phyloP scores from a whole-genome alignment of 2,329 filamentous ascomycete genomes.

The Penicillium sp. region DNA sequence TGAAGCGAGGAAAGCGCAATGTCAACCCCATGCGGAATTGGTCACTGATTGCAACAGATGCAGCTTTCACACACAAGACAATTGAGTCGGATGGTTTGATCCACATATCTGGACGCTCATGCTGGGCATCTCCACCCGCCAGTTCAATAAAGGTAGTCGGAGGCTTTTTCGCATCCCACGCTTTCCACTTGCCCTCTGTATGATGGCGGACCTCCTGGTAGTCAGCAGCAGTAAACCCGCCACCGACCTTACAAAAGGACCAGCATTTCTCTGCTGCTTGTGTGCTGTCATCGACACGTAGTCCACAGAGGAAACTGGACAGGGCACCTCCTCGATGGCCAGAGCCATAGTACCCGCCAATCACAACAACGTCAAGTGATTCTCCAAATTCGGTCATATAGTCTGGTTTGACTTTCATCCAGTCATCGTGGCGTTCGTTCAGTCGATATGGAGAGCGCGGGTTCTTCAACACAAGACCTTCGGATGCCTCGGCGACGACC shows the following conservation, averaged over 20 bases:
- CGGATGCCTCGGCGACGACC: constrained; percentile 81
- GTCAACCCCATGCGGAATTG: constrained; percentile 76
- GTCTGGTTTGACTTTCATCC: constrained; percentile 98
- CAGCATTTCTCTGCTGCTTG: constrained; percentile 65
- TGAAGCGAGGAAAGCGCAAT: constrained; percentile 87
- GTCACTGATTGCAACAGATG: constrained; percentile 70
- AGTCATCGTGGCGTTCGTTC: constrained; percentile 89
- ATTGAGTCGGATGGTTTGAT: constrained; percentile 86
- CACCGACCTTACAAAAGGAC: constrained; percentile 98
- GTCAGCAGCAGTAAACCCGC: constrained; percentile 80
- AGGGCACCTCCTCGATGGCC: constrained; percentile 78
- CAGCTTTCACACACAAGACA: constrained; percentile 84
- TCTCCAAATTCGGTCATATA: constrained; percentile 98
- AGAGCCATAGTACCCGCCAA: constrained; percentile 90
- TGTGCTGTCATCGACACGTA: constrained; percentile 69
- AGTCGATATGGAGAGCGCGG: constrained; percentile 81
- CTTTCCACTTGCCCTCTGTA: constrained; percentile 87
- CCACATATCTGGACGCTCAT: constrained; percentile 85
- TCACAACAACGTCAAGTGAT: constrained; percentile 80
- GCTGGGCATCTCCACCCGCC: constrained; percentile 70
- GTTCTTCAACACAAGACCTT: constrained; percentile 92
- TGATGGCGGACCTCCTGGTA: constrained; percentile 78
- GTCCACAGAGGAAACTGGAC: constrained; percentile 85
- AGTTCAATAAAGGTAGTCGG: constrained; percentile 78
- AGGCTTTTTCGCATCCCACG: constrained; percentile 76